phyloP scores from a whole-genome alignment of 495 filamentous ascomycete genomes.

The Parmelia sp. region DNA sequence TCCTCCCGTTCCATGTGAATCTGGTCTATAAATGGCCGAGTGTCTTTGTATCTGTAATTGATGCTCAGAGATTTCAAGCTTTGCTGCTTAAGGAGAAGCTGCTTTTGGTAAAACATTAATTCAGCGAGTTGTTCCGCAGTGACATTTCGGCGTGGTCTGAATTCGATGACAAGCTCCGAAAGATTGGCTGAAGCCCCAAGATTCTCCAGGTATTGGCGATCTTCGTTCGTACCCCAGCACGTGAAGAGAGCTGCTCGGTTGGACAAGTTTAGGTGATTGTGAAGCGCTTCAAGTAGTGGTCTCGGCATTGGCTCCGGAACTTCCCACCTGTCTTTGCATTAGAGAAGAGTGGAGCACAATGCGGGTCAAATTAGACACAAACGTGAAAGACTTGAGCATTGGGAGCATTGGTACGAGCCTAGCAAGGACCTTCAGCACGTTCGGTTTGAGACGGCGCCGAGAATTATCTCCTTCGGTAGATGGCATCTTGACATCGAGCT shows the following conservation, averaged over 20 bases:
- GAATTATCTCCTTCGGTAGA: not conserved
- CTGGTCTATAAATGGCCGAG: not conserved
- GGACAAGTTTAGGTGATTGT: constrained; percentile 3
- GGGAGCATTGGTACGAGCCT: not conserved
- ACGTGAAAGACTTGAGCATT: not conserved
- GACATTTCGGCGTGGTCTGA: not conserved
- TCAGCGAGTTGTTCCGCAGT: not conserved
- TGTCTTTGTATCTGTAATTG: not conserved
- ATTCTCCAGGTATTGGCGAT: not conserved
- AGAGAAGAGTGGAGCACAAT: not conserved
- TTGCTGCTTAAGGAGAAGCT: not conserved
- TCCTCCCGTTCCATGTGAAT: not conserved
- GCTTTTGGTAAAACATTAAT: not conserved
- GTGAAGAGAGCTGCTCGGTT: constrained; percentile 10
- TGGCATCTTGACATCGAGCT: not conserved
- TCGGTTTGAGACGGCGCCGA: not conserved
- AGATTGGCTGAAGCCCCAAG: not conserved
- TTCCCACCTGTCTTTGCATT: not conserved
- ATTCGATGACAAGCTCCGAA: constrained; percentile 1
- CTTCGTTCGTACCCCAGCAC: not conserved
- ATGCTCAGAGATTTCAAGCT: not conserved
- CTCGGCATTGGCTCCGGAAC: constrained; percentile 5
- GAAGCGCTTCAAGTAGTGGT: not conserved
- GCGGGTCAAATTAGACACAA: not conserved
- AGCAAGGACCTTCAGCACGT: not conserved